phyloP scores from a whole-genome alignment of 805 yeast species.

The Candida insectorum region DNA sequence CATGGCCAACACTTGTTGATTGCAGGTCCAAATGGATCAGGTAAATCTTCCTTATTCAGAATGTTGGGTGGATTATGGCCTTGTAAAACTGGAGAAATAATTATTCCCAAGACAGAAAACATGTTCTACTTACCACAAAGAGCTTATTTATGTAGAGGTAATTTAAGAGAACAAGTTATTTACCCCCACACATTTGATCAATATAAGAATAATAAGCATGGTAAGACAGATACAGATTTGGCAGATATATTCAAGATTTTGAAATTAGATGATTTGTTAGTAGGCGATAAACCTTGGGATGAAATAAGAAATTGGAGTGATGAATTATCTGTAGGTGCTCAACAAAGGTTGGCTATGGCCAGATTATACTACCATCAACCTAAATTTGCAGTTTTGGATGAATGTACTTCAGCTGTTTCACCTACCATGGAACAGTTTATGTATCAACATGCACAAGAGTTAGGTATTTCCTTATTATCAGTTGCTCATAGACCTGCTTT shows the following conservation, averaged over 20 bases:
- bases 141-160: constrained; percentile 79
- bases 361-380: constrained; percentile 89
- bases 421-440: constrained; percentile 87
- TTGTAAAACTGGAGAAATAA: constrained; percentile 53
- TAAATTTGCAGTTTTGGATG: constrained; percentile 90
- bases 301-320: constrained; percentile 81
- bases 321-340: constrained; percentile 85
- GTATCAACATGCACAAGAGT: constrained; percentile 75
- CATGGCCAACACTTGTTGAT: constrained; percentile 83
- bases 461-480: constrained; percentile 79
- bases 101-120: constrained; percentile 60
- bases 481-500: constrained; percentile 91
- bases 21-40: constrained; percentile 96
- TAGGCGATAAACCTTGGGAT: constrained; percentile 52
- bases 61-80: constrained; percentile 95
- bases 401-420: constrained; percentile 92
- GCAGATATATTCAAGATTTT: constrained; percentile 52
- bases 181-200: constrained; percentile 75
- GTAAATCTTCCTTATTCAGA: constrained; percentile 88
- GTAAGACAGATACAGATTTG: constrained; percentile 48
- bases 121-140: constrained; percentile 91
- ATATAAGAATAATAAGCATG: constrained; percentile 32
- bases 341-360: constrained; percentile 91
- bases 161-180: constrained; percentile 82
- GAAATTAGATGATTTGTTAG: constrained; percentile 55